Percentiles rank a stretch among this genome's conserved stretches.
These are phyloP conservation scores for Mucor velutinosus DNA, from an alignment of 371 early-diverging fungal genomes.

Conservation along the genomic window DNA sequence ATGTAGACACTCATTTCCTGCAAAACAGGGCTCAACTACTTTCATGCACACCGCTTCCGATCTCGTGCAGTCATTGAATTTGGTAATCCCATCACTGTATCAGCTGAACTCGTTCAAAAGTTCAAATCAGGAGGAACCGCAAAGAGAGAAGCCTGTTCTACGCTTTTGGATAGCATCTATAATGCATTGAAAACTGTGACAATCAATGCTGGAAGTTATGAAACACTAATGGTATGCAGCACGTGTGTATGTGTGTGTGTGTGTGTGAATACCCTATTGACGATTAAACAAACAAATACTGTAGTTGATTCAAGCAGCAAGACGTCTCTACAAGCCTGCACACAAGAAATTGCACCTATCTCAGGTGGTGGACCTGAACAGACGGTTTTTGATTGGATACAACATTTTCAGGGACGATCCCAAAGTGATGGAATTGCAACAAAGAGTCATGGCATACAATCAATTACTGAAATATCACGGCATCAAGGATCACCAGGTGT, in stretches of 20 bases:
- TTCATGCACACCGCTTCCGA: conserved; percentile 92
- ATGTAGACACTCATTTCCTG: not conserved
- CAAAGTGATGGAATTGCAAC: conserved; percentile 64
- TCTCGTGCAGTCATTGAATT: conserved; percentile 94
- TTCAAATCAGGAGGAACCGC: conserved; percentile 80
- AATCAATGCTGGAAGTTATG: conserved; percentile 87
- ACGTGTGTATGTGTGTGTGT: not conserved
- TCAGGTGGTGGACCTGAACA: conserved; percentile 80
- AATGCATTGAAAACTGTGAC: conserved; percentile 81
- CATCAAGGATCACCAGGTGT: conserved; percentile 91
- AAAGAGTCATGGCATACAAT: conserved; percentile 81
- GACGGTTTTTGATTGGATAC: conserved; percentile 85
- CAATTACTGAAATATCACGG: conserved; percentile 82
- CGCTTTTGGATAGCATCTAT: conserved; percentile 71
- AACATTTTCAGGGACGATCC: conserved; percentile 72
- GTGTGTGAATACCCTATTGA: not conserved
- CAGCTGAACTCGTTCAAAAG: conserved; percentile 71
- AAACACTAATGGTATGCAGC: conserved; percentile 82
- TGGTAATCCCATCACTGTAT: conserved; percentile 84
- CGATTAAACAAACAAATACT: not conserved
- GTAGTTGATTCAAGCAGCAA: conserved; percentile 86
- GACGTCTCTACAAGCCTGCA: conserved; percentile 85
- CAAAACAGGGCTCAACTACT: conserved; percentile 81
- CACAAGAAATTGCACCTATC: conserved; percentile 77
- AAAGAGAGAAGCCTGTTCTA: conserved; percentile 77